phyloP scores from a whole-genome alignment of 352 stramenopile genomes.

The Phytophthora agathidicida region DNA sequence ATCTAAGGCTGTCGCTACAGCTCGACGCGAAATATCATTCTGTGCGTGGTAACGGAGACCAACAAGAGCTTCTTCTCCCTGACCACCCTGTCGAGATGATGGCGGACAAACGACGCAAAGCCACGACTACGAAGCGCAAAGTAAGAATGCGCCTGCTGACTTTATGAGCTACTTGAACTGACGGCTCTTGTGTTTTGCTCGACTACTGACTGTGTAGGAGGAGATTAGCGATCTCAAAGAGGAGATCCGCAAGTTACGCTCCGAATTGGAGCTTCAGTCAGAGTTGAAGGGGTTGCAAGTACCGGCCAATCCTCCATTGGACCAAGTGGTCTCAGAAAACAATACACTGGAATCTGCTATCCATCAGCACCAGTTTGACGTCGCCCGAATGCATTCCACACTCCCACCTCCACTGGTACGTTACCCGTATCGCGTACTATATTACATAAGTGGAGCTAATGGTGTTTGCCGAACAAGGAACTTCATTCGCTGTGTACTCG shows the following conservation, averaged over 20 bases:
- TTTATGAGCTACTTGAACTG: not conserved
- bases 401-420: constrained; percentile 5
- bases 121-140: constrained; percentile 5
- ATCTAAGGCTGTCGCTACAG: no score
- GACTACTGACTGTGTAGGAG: not conserved
- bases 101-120: not conserved
- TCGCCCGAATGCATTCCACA: constrained; percentile 4
- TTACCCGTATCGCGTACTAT: no score
- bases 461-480: constrained; percentile 2
- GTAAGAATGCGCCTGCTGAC: not conserved
- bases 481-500: constrained; percentile 8
- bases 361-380: constrained; percentile 7
- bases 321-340: not conserved
- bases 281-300: constrained; percentile 1
- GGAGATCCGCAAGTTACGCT: not conserved
- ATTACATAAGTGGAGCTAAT: not conserved
- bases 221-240: constrained; percentile 4
- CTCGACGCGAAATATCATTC: no score
- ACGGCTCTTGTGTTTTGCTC: not conserved
- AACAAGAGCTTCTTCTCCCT: no score
- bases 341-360: not conserved
- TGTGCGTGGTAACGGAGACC: no score
- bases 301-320: not conserved
- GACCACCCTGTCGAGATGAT: no score
- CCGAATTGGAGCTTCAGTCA: not conserved